A percentile compares a stretch with the other conserved stretches of the same genome.
Evolutionary conservation across 345 rosid genomes (phyloP).

Genomic region (Moringa oleifera): DNA sequence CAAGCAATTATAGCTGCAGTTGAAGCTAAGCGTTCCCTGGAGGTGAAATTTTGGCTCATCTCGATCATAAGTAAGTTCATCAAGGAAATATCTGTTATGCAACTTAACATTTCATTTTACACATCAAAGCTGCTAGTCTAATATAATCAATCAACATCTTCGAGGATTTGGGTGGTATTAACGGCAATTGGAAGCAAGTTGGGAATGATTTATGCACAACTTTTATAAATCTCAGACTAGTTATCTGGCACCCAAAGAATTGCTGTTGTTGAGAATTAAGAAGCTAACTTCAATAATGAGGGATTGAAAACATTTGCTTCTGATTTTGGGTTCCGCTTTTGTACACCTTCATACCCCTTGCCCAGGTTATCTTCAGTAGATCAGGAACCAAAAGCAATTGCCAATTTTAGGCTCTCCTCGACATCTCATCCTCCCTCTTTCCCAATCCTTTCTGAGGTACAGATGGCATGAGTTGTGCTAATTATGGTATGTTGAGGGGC

Average conservation of each 20-base stretch:
- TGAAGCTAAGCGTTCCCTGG: conserved; percentile 87
- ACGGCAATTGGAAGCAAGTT: too few species aligned
- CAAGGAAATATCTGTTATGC: not conserved
- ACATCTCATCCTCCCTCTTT: not conserved
- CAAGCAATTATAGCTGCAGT: conserved; percentile 64
- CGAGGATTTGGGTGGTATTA: not conserved
- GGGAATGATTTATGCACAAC: too few species aligned
- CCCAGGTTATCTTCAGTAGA: too few species aligned
- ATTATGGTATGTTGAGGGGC: not conserved
- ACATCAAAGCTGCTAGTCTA: not conserved
- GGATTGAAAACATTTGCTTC: too few species aligned
- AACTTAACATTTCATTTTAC: not conserved
- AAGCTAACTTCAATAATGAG: too few species aligned
- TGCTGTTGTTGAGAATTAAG: too few species aligned
- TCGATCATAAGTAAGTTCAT: conserved; percentile 80
- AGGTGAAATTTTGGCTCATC: conserved; percentile 82
- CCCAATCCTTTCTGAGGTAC: not conserved
- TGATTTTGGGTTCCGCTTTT: too few species aligned
- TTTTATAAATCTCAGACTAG: too few species aligned
- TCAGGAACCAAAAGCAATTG: not conserved
- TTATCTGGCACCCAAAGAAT: too few species aligned
- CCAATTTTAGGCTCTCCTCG: not conserved
- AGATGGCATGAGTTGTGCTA: not conserved
- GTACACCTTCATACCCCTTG: too few species aligned
- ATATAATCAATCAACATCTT: too few species aligned